Evolutionary conservation across 2,329 filamentous ascomycete genomes (phyloP).

Genomic region (Leptographium galeiforme): DNA sequence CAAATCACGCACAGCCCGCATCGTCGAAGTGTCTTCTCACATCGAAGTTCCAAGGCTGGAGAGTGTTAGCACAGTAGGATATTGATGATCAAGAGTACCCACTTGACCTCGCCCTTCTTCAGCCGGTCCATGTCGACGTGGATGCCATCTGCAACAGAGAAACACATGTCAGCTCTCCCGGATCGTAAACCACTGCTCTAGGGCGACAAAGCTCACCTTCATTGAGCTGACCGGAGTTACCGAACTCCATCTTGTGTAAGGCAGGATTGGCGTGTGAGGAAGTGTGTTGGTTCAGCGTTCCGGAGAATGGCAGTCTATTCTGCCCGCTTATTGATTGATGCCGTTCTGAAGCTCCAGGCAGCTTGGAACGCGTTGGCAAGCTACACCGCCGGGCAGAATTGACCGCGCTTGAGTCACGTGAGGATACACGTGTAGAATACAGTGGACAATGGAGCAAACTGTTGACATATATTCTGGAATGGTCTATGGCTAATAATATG

Average conservation of each 20-base stretch:
- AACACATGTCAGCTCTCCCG: neutral
- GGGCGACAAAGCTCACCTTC: conserved; percentile 36
- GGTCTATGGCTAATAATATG: too few species aligned
- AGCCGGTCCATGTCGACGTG: conserved; percentile 97
- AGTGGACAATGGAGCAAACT: too few species aligned
- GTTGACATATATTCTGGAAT: too few species aligned
- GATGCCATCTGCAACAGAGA: conserved; percentile 66
- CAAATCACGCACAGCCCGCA: neutral
- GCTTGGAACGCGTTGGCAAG: conserved; percentile 10
- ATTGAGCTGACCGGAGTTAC: conserved; percentile 46
- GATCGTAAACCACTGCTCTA: neutral
- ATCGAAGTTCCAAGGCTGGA: conserved; percentile 94
- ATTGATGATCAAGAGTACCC: conserved; percentile 24
- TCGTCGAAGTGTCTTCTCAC: conserved; percentile 31
- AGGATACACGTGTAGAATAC: neutral
- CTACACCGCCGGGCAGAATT: conserved; percentile 10
- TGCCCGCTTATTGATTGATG: neutral
- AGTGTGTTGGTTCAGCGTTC: too few species aligned
- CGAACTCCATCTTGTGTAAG: conserved; percentile 44
- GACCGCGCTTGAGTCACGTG: conserved; percentile 1
- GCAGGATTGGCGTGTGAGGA: neutral
- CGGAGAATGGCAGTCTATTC: too few species aligned
- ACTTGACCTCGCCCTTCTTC: conserved; percentile 99
- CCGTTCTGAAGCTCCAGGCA: conserved; percentile 8
- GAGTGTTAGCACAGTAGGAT: conserved; percentile 31